Evolutionary conservation across 352 stramenopile species (phyloP).

Genomic region (Phytophthora ohioensis): DNA sequence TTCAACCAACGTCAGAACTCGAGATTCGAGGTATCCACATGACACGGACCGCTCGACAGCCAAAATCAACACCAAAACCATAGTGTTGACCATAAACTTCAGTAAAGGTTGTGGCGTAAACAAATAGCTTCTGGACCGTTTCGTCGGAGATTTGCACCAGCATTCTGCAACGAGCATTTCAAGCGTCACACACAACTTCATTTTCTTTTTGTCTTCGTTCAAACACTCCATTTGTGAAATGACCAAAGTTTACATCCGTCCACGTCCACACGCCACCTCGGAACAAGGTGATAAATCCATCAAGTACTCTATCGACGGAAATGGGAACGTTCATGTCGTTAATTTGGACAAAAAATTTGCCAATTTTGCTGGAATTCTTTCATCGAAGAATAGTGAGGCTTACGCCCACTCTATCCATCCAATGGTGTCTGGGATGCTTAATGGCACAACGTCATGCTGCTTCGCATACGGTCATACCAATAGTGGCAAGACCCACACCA

Average conservation of each 20-base stretch:
- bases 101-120: background rate
- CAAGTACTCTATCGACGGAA: constrained; percentile 26
- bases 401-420: constrained; percentile 45
- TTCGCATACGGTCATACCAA: constrained; percentile 72
- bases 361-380: constrained; percentile 49
- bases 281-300: constrained; percentile 36
- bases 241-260: constrained; percentile 52
- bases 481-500: constrained; percentile 71
- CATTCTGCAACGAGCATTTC: background rate
- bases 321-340: background rate
- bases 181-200: background rate
- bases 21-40: constrained; percentile 32
- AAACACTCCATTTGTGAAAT: constrained; percentile 18
- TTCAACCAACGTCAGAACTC: constrained; percentile 5
- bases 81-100: too few relatives aligned
- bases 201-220: background rate
- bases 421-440: constrained; percentile 36
- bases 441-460: constrained; percentile 53
- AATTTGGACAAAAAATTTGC: constrained; percentile 37
- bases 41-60: constrained; percentile 2
- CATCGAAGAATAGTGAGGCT: constrained; percentile 39
- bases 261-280: constrained; percentile 40
- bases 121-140: background rate
- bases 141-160: constrained; percentile 2
- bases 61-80: background rate